Evolutionary conservation across 345 rosid species (phyloP), one percentile per base, ranked within the genome.

Genomic region (Noccaea caerulescens): DNA sequence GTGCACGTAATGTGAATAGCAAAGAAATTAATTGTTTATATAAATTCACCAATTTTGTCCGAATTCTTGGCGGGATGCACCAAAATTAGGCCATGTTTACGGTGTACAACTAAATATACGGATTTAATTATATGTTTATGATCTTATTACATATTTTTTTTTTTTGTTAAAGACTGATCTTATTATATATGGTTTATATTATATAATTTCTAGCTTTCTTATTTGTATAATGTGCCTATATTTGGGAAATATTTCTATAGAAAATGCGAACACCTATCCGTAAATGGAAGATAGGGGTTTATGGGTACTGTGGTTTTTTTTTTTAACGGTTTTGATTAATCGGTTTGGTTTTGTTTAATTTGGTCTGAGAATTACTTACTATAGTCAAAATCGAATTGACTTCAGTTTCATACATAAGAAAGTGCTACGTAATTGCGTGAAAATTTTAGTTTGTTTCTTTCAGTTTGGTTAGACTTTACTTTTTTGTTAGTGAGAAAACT

Each of bases 51-150:
- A 23, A 16, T 30, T 32, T 39, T 41, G 37, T 58, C 63, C 42
- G 30, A 52, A 42, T 23, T 41, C 41, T 58, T 66, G 77, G 68
- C 62, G 39, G 36, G 42, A 51, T 58, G 46, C 32, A 51, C 67
- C 45, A 67, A 23, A 50, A 23, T 67, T 74, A 67, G 78, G 73
- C 78, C 2, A 44, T 6, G 33, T 27, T 27, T 27, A 27, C 30
- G 30, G 30, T 9, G 5, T 32, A 33, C 58, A 65, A 5, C 43
- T 39, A 47, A 27, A 56, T 14, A 38, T 57, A 11, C 8, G 66
- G 50, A 14, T 36, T 50, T 49, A 13, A 34, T 74, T 59, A 67
- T 59, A 67, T 59, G 72, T 51, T 18, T 51, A 47, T 39, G 58
- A 32, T 51, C 66, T 50, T 38, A 46, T 36, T 32, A 14, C 54